Conservation (phyloP, 2,329 filamentous ascomycete genomes). For the Cryphonectria japonica region DNA sequence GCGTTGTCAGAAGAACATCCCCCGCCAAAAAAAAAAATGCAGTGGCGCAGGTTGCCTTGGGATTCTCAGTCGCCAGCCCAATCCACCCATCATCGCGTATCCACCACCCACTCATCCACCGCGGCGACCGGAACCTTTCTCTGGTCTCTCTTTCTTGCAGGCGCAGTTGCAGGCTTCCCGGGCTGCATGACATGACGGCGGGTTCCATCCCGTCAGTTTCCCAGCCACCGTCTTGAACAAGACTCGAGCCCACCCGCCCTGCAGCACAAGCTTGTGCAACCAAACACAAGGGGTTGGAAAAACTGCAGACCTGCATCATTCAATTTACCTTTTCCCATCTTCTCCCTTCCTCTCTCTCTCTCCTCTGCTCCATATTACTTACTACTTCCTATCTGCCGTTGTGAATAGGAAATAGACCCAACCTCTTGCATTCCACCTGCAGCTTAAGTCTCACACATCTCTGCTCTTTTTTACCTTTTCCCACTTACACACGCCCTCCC, state of each 20-base stretch:
- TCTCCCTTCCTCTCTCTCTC: neutral
- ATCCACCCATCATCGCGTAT: conserved; percentile 4
- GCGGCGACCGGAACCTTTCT: neutral
- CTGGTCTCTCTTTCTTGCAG: neutral
- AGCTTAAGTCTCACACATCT: conserved; percentile 24
- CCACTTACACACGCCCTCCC: conserved; percentile 3
- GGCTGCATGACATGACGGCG: conserved; percentile 17
- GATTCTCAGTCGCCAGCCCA: neutral
- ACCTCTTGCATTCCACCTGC: conserved; percentile 25
- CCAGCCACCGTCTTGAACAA: conserved; percentile 28
- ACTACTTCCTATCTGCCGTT: neutral
- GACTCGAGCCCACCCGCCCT: conserved; percentile 27
- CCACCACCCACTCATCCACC: neutral
- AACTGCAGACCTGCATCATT: conserved; percentile 23
- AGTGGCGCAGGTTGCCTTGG: conserved; percentile 11
- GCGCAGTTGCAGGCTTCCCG: neutral
- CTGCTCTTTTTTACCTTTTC: neutral
- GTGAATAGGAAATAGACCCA: neutral
- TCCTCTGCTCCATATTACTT: neutral
- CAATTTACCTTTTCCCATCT: conserved; percentile 14
- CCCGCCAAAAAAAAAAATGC: neutral
- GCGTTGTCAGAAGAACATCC: neutral
- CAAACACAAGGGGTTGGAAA: neutral
- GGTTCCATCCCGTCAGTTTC: conserved; percentile 8
- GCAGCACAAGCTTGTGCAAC: conserved; percentile 3